These are phyloP conservation scores for Turritis glabra DNA, from an alignment of 345 rosid genomes.

Conservation along the genomic window DNA sequence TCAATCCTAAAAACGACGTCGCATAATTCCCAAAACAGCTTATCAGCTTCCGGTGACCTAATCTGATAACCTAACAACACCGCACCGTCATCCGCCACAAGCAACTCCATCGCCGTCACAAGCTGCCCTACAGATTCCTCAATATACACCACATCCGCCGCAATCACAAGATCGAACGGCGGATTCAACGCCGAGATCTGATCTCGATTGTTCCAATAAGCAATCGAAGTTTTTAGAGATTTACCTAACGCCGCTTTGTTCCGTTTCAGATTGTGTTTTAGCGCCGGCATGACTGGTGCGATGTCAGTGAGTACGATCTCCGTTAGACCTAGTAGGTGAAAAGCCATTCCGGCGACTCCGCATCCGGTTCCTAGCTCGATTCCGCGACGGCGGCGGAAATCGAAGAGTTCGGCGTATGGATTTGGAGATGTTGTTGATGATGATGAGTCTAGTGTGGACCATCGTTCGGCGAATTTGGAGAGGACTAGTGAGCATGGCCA, in stretches of 20 bases:
- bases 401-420: slow-evolving; percentile 69
- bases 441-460: slow-evolving; percentile 50
- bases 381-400: slow-evolving; percentile 62
- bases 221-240: slow-evolving; percentile 55
- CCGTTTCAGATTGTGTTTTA: slow-evolving; percentile 87
- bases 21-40: slow-evolving; percentile 76
- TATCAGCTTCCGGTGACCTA: slow-evolving; percentile 88
- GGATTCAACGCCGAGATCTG: slow-evolving; percentile 68
- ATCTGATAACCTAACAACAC: slow-evolving; percentile 79
- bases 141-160: slow-evolving; percentile 87
- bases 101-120: slow-evolving; percentile 63
- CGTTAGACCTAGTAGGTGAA: slow-evolving; percentile 69
- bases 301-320: slow-evolving; percentile 84
- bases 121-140: slow-evolving; percentile 66
- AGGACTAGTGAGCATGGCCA: slow-evolving; percentile 94
- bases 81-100: slow-evolving; percentile 73
- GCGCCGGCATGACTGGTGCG: slow-evolving; percentile 87
- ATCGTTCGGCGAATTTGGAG: slow-evolving; percentile 88
- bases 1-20: slow-evolving; percentile 62
- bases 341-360: slow-evolving; percentile 90
- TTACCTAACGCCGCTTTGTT: slow-evolving; percentile 72
- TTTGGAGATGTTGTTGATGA: slow-evolving; percentile 34
- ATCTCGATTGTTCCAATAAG: slow-evolving; percentile 67
- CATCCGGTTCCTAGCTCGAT: slow-evolving; percentile 90
- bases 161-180: slow-evolving; percentile 79